Conservation (phyloP, 345 rosid species). For the Eucalyptus cladocalyx region DNA sequence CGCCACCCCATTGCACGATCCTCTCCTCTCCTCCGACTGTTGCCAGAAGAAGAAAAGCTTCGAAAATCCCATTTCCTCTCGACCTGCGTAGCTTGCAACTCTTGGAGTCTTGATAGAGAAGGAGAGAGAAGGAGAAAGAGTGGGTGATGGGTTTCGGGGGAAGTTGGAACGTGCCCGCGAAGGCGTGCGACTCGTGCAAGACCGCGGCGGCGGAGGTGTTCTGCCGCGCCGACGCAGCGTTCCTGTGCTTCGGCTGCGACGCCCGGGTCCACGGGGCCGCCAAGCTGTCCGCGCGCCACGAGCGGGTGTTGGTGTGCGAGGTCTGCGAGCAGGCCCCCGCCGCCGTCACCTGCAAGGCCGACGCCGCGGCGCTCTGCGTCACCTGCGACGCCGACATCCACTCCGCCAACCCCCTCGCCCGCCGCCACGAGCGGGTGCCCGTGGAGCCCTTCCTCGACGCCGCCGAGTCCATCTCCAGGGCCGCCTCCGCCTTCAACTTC, state of each 20-base stretch:
- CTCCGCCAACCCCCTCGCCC: constrained; percentile 82
- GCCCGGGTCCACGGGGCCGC: constrained; percentile 41
- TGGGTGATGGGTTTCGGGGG: constrained; percentile 10
- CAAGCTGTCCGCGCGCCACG: constrained; percentile 46
- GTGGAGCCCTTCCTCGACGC: constrained; percentile 59
- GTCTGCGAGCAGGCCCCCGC: constrained; percentile 98
- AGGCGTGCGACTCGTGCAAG: constrained; percentile 72
- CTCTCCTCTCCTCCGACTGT: not conserved
- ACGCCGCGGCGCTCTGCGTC: constrained; percentile 82
- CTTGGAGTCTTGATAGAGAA: not conserved
- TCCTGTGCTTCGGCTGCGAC: constrained; percentile 57
- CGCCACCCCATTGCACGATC: not conserved
- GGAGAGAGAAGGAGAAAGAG: not conserved
- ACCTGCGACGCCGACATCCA: constrained; percentile 86
- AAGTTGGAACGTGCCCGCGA: constrained; percentile 43
- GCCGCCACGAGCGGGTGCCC: constrained; percentile 80
- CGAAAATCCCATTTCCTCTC: not conserved
- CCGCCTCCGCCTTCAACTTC: constrained; percentile 24
- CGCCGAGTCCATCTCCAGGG: constrained; percentile 15
- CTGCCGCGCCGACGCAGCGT: constrained; percentile 70
- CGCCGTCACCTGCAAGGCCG: constrained; percentile 91
- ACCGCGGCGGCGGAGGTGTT: constrained; percentile 54
- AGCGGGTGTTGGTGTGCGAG: constrained; percentile 71
- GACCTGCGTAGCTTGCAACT: not conserved
- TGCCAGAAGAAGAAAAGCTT: not conserved